A percentile compares a stretch with the other conserved stretches of the same genome.
Conservation (phyloP, 2,329 filamentous ascomycete species). For the Phoma herbarum region DNA sequence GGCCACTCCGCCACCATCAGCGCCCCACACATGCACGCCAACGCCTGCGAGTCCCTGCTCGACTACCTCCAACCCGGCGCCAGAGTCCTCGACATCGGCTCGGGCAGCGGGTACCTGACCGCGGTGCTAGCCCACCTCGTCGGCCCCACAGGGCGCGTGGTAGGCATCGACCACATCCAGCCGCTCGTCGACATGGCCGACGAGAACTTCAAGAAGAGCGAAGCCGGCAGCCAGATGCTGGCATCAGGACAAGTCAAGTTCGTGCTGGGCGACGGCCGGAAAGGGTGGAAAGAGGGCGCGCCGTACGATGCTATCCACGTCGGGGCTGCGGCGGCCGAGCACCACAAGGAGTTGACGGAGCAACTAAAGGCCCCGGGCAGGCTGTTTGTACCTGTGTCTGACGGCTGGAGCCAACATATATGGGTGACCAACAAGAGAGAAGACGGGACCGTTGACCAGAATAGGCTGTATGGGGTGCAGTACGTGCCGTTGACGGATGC, state of each 20-base stretch:
- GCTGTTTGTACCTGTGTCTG: slow-evolving; percentile 80
- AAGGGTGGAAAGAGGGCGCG: slow-evolving; percentile 56
- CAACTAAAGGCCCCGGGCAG: slow-evolving; percentile 83
- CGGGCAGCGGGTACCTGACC: slow-evolving; percentile 75
- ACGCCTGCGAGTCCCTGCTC: slow-evolving; percentile 70
- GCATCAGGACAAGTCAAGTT: slow-evolving; percentile 72
- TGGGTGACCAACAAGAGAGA: slow-evolving; percentile 78
- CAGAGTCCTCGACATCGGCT: slow-evolving; percentile 59
- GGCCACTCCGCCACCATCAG: slow-evolving; percentile 74
- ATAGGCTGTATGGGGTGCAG: slow-evolving; percentile 72
- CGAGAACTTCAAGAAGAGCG: slow-evolving; percentile 56
- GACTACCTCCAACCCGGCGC: slow-evolving; percentile 63
- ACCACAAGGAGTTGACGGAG: slow-evolving; percentile 76
- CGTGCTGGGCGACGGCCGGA: slow-evolving; percentile 72
- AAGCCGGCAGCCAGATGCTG: slow-evolving; percentile 64
- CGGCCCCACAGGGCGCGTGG: slow-evolving; percentile 56
- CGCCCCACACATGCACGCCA: slow-evolving; percentile 77
- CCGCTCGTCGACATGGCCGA: slow-evolving; percentile 54
- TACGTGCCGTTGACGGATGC: slow-evolving; percentile 83
- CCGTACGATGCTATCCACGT: slow-evolving; percentile 96
- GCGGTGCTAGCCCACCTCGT: slow-evolving; percentile 85
- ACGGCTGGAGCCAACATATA: slow-evolving; percentile 67
- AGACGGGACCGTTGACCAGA: slow-evolving; percentile 64
- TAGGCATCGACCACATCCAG: slow-evolving; percentile 61
- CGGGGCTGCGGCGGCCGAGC: slow-evolving; percentile 79